Evolutionary conservation across 305 asterid genomes (phyloP), one percentile per base, ranked within the genome.

Genomic region (Fraxinus nigra): DNA sequence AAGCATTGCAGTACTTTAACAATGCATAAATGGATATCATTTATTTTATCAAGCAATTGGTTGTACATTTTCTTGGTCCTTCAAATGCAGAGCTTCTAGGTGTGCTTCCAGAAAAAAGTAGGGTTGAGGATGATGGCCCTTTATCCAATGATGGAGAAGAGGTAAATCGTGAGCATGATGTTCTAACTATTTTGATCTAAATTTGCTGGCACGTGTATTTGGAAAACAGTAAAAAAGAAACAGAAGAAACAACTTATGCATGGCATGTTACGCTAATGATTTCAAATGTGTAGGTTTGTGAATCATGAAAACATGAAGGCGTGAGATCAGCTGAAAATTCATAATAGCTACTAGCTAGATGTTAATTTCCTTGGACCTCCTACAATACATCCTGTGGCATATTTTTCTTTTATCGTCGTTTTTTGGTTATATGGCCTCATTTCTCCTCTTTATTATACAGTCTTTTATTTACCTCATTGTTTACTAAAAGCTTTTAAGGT

Each of bases 61-160:
- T 46, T 73, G 67, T 33, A 9, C 30, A 28, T 48, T 7, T 4
- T 35, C 10, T 82, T 80, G 85, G 14, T 32, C 75, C 48, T 40
- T 37, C 78, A 63, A 28, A 30, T 74, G 75, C 93, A 94, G 99
- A 89, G 77, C 90, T 96, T 59, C 85, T 96, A 8, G 98, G 94
- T 89, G 97, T 83, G 63, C 87, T 96, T 56, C 99, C 98, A 61
- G 97, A 89, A 48, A 96, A 93, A 80, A 87, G 97, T 85, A 89
- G 86, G 78, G 86, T 78, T 5, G 98, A 93, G 80, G 97, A 96
- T 67, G 97, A 94, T 69, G 94, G 97, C 83, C 86, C 70, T 84
- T 88, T 89, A 75, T 93, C 97, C 43, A 91, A 90, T 80, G 97
- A 91, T 51, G 89, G 83, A 0, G 93, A 88, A 33, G 91, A 89